Conservation (phyloP, 441 rosid species). For the Iberis amara region DNA sequence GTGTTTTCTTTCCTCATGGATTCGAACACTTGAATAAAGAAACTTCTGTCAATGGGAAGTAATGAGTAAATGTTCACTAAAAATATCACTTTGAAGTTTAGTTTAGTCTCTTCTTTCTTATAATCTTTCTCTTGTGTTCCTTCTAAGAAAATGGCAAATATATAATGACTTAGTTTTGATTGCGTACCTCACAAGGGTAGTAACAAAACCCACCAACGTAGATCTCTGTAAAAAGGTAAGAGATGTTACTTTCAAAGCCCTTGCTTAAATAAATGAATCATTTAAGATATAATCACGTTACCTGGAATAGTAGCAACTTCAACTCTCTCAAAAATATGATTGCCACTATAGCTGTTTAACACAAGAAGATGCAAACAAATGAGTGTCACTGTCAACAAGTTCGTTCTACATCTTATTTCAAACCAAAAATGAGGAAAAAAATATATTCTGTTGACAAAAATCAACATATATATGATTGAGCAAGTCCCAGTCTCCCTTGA, state of each 20-base stretch:
- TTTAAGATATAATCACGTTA: conserved; percentile 16
- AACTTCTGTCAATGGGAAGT: not conserved
- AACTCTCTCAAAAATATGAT: conserved; percentile 61
- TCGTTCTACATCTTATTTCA: not conserved
- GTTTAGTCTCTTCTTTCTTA: not conserved
- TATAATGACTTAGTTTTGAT: not conserved
- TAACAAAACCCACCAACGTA: conserved; percentile 32
- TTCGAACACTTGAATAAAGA: not conserved
- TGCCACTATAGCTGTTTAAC: conserved; percentile 56
- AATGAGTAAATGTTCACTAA: not conserved
- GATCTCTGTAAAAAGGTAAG: conserved; percentile 43
- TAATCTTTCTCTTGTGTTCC: not conserved
- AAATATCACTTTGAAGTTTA: not conserved
- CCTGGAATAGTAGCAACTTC: conserved; percentile 44
- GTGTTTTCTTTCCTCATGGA: too few species aligned
- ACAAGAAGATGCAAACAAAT: conserved; percentile 24
- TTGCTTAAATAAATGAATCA: not conserved
- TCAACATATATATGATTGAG: not conserved
- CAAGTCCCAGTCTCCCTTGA: not conserved
- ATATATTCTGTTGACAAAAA: conserved; percentile 9
- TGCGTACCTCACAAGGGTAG: conserved; percentile 52
- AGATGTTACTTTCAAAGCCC: conserved; percentile 4
- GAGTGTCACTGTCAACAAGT: not conserved
- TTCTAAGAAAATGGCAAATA: not conserved
- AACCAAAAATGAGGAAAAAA: not conserved